Conservation (phyloP, 75 land plant genomes). For the Selaginella tamariscina region DNA sequence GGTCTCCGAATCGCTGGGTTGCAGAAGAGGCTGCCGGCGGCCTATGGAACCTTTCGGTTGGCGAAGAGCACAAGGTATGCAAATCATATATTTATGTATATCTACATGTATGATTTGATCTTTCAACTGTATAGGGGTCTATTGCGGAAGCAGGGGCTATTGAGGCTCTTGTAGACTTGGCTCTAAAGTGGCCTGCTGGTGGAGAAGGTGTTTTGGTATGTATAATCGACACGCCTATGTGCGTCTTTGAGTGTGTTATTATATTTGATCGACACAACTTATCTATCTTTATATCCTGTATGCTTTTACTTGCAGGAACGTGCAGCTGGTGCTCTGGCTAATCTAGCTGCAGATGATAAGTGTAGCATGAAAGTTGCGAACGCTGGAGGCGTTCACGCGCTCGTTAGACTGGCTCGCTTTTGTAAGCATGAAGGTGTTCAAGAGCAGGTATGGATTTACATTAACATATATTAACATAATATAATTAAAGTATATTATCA, state of each 20-base stretch:
- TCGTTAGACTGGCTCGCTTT: constrained; percentile 83
- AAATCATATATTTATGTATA: neutral
- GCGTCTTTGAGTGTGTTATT: neutral
- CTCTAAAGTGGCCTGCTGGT: constrained; percentile 83
- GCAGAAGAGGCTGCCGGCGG: constrained; percentile 99
- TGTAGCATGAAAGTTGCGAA: constrained; percentile 94
- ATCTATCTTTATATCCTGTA: neutral
- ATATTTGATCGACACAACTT: constrained; percentile 9
- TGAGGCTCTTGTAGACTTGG: constrained; percentile 85
- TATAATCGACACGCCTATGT: neutral
- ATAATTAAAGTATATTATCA: neutral
- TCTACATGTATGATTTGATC: neutral
- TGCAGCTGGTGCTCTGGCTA: constrained; percentile 98
- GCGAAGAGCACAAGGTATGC: constrained; percentile 94
- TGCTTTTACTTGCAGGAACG: constrained; percentile 48
- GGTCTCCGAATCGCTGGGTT: constrained; percentile 85
- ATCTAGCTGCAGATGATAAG: constrained; percentile 96
- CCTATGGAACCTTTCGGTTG: constrained; percentile 98
- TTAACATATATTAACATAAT: neutral
- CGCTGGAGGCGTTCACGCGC: constrained; percentile 88
- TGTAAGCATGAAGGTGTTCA: constrained; percentile 94
- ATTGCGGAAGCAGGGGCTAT: constrained; percentile 96
- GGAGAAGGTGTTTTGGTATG: constrained; percentile 89
- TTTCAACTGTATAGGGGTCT: constrained; percentile 47
- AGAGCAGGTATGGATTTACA: constrained; percentile 59